These are phyloP conservation scores for Mucor mucedo DNA, from an alignment of 371 early-diverging fungal genomes.

Conservation along the genomic window DNA sequence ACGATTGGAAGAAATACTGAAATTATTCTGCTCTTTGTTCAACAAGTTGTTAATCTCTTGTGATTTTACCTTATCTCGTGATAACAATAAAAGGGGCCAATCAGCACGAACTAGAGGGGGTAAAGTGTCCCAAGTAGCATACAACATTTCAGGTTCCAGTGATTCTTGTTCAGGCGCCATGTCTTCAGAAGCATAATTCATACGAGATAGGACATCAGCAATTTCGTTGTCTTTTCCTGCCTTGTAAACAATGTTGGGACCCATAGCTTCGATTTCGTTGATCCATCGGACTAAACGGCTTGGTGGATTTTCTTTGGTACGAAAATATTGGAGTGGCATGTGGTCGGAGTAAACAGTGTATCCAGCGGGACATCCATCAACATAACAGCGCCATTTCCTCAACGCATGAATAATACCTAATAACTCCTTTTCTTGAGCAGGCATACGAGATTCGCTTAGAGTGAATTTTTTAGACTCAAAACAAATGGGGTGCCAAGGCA, in stretches of 20 bases:
- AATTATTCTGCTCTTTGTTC: constrained; percentile 2
- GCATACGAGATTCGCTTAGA: constrained; percentile 32
- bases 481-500: constrained; percentile 28
- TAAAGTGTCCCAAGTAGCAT: constrained; percentile 7
- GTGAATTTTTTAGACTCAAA: constrained; percentile 44
- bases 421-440: constrained; percentile 42
- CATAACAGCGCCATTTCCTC: constrained; percentile 34
- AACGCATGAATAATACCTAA: constrained; percentile 40
- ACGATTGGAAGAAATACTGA: not conserved
- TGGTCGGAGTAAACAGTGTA: constrained; percentile 35
- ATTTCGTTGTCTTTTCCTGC: constrained; percentile 30
- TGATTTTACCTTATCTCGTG: constrained; percentile 8
- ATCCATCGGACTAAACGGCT: constrained; percentile 34
- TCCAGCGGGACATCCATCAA: constrained; percentile 23
- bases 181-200: not conserved
- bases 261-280: constrained; percentile 33
- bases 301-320: constrained; percentile 33
- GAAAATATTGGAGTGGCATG: constrained; percentile 28
- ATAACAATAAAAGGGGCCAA: constrained; percentile 29
- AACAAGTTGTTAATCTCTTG: not conserved
- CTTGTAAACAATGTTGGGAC: constrained; percentile 35
- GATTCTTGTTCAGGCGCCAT: not conserved
- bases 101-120: constrained; percentile 9
- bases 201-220: constrained; percentile 1
- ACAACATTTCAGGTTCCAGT: not conserved